A percentile compares a stretch with the other conserved stretches of the same genome.
Conservation (phyloP, 1,284 basidiomycete genomes). For the Irpex sp. region DNA sequence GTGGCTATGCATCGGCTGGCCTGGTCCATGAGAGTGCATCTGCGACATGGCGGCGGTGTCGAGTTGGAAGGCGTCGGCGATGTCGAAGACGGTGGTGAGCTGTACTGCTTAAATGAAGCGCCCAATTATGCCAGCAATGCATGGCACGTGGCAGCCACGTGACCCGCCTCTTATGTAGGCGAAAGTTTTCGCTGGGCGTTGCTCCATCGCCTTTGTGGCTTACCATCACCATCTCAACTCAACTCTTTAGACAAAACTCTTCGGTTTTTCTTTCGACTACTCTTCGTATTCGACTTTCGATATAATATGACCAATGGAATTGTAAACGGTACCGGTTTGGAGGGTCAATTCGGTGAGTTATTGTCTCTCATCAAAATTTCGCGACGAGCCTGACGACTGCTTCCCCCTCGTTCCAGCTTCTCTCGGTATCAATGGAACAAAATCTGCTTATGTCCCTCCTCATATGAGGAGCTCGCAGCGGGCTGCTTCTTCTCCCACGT, state of each 20-base stretch:
- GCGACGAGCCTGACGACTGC: background rate
- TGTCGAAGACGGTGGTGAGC: slow-evolving; percentile 1
- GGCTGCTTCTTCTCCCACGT: slow-evolving; percentile 59
- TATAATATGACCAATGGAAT: slow-evolving; percentile 86
- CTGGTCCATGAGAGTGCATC: slow-evolving; percentile 33
- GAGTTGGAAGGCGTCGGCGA: background rate
- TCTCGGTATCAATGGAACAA: slow-evolving; percentile 68
- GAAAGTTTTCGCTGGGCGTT: slow-evolving; percentile 16
- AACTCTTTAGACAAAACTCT: slow-evolving; percentile 29
- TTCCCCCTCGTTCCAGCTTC: slow-evolving; percentile 39
- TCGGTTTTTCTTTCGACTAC: slow-evolving; percentile 21
- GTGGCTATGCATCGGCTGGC: slow-evolving; percentile 32
- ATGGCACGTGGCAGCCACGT: background rate
- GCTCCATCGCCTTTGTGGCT: slow-evolving; percentile 33
- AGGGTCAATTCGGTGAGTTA: slow-evolving; percentile 76
- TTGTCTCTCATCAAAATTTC: background rate
- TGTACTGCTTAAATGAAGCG: background rate
- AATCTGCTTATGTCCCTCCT: slow-evolving; percentile 91
- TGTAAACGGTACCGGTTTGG: slow-evolving; percentile 79
- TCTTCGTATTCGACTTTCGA: slow-evolving; percentile 25
- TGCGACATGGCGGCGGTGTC: slow-evolving; percentile 22
- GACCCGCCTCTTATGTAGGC: slow-evolving; percentile 4
- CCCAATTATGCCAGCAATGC: background rate
- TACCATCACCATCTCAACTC: slow-evolving; percentile 31
- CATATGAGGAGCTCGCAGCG: slow-evolving; percentile 83